These are phyloP conservation scores for Sporothrix mexicana DNA, from an alignment of 2,329 filamentous ascomycete genomes.

Conservation along the genomic window DNA sequence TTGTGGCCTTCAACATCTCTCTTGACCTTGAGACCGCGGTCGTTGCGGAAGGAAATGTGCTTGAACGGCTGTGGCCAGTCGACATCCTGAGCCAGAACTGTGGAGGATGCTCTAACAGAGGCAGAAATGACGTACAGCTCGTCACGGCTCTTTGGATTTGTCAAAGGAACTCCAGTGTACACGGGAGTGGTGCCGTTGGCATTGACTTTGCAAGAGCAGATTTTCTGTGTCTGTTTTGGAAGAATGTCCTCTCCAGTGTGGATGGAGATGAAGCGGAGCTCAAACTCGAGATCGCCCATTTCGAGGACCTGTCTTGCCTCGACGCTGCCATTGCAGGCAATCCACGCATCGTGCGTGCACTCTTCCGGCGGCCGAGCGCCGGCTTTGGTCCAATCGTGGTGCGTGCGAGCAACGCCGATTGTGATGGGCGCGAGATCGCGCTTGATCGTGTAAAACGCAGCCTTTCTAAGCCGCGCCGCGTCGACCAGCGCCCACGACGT, in stretches of 20 bases:
- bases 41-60: slow-evolving; percentile 62
- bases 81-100: slow-evolving; percentile 65
- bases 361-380: slow-evolving; percentile 50
- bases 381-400: slow-evolving; percentile 53
- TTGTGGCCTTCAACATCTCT: background rate
- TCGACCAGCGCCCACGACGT: slow-evolving; percentile 81
- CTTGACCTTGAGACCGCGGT: slow-evolving; percentile 47
- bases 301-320: background rate
- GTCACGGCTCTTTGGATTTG: background rate
- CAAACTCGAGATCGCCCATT: background rate
- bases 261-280: slow-evolving; percentile 1
- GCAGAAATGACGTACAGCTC: background rate
- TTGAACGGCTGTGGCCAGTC: slow-evolving; percentile 77
- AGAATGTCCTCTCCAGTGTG: background rate
- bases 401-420: slow-evolving; percentile 67
- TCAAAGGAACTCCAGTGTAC: background rate
- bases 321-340: background rate
- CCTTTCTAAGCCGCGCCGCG: slow-evolving; percentile 78
- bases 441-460: slow-evolving; percentile 78
- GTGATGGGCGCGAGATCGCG: slow-evolving; percentile 75
- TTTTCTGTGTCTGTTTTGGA: background rate
- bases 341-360: slow-evolving; percentile 40
- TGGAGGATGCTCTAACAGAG: slow-evolving; percentile 52
- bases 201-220: background rate
- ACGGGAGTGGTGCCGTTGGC: slow-evolving; percentile 4